These are phyloP conservation scores for Ocimum tenuiflorum DNA, from an alignment of 257 asterid species.

Conservation along the genomic window DNA sequence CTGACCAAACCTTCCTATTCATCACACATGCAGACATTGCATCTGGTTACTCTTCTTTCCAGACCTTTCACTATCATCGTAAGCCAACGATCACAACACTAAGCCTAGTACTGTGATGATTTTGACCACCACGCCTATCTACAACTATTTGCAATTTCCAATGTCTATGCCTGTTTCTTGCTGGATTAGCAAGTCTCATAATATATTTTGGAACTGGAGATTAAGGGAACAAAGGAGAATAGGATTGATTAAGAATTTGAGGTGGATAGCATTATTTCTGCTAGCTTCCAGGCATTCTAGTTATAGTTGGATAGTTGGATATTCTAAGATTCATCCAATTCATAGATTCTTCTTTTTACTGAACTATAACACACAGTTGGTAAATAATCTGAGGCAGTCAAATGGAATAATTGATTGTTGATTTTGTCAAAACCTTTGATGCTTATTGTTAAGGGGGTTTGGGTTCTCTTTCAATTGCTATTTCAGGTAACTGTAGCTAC, in stretches of 20 bases:
- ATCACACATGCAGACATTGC: not conserved
- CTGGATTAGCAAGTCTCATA: not conserved
- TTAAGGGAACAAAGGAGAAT: not conserved
- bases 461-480: not conserved
- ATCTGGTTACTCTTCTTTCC: not conserved
- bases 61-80: not conserved
- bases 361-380: not conserved
- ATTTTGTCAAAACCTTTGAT: not conserved
- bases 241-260: not conserved
- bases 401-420: slow-evolving; percentile 7
- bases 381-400: not conserved
- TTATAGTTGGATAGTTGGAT: too few relatives aligned
- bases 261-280: too few relatives aligned
- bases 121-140: not conserved
- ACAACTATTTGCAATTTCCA: not conserved
- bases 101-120: not conserved
- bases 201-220: not conserved
- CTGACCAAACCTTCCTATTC: not conserved
- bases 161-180: not conserved
- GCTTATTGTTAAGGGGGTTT: not conserved
- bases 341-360: not conserved
- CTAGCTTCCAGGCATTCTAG: too few relatives aligned
- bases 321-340: not conserved
- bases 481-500: not conserved
- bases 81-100: not conserved